Base-by-base conservation (phyloP, 2,329 filamentous ascomycete genomes). In the Colletotrichum abscissum region DNA sequence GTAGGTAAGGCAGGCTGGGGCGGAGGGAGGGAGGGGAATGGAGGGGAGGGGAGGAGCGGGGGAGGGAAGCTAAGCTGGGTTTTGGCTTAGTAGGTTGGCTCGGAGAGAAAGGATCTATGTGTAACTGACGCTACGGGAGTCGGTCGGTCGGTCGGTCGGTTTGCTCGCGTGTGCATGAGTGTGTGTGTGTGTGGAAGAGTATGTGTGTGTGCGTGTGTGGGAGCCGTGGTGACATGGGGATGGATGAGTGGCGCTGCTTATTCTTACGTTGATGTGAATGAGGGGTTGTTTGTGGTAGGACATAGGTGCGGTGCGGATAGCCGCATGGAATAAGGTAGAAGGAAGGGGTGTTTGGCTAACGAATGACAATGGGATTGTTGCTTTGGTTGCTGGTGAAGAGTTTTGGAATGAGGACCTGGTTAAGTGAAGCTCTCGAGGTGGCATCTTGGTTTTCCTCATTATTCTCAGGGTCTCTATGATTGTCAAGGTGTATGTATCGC, bases 31-130 rank as follows among this genome's bases (percentile, higher is more conserved):
- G 16, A 28, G 35, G 6, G 16, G 35, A 38, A 38, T 12, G 38
- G 49, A 11, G n/a, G 49, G 11, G 30, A n/a, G 33, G 16, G 49
- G 30, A 30, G 16, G 19, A n/a, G 42, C 16, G 16, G 42, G 16
- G 19, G 5, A 8, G 16, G 42, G 42, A 19, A 46, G 42, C 42
- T 49, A 49, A n/a, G 42, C 42, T 49, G 19, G n/a, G 28, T 59
- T 58, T 67, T 58, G 64, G 64, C 52, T 33, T 58, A 22, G 42
- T 57, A 35, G 33, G 12, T 54, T 19, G 55, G 24, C 5, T 55
- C 38, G 58, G 64, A 63, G 33, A 63, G 38, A 63, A 58, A 63
- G 16, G 52, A 67, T 62, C 52, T 74, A 33, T 74, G 72, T 74
- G 72, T 59, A 66, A 72, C 63, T 62, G 42, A 57, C 63, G 67